Base-by-base conservation (phyloP, 345 rosid genomes). In the Rhodomyrtus tomentosa region DNA sequence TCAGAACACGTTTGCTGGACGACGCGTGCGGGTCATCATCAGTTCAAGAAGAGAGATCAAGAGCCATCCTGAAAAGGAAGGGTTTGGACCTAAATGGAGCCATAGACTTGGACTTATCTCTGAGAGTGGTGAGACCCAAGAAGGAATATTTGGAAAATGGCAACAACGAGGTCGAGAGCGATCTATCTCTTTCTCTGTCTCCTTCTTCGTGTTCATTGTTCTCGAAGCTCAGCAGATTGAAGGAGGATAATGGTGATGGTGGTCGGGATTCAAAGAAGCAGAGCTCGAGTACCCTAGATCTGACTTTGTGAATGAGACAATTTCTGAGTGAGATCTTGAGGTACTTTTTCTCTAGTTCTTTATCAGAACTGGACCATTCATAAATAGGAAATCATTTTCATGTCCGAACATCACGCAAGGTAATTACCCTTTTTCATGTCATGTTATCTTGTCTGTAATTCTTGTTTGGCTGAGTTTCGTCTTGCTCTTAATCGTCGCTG, bases 281-380 rank as follows among this genome's bases (percentile, higher is more conserved):
- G 85, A 84, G 83, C 86, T 89, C 92, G 85, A 93, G 95, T 94
- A 90, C 93, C 87, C 95, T 91, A 84, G 96, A 96, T 92, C 99
- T 94, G 91, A 93, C 98, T 93, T 87, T 94, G 82, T 93, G 98
- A 94, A 93, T 91, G 89, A 58, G 62, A 92, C 87, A 86, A 86
- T 85, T 36, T 36, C 45, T 2, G 83, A 93, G 92, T 92, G 93
- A 93, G 98, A 91, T 92, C 91, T 87, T 90, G 93, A 93, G 91
- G 93, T 91, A 93, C 94, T 94, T 91, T 91, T 91, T 88, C 49
- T 55, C 27, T 25, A n/a, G 42, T 36, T 36, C 79, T 45, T 81
- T 50, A 81, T 36, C 25, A 18, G 24, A 32, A 36, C 79, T 18
- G 45, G 24, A 40, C 36, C 79, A 36, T 36, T 21, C 45, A 68